A percentile compares a stretch with the other conserved stretches of the same genome.
Conservation (phyloP, 129 eudicot species). For the Calendula officinalis region DNA sequence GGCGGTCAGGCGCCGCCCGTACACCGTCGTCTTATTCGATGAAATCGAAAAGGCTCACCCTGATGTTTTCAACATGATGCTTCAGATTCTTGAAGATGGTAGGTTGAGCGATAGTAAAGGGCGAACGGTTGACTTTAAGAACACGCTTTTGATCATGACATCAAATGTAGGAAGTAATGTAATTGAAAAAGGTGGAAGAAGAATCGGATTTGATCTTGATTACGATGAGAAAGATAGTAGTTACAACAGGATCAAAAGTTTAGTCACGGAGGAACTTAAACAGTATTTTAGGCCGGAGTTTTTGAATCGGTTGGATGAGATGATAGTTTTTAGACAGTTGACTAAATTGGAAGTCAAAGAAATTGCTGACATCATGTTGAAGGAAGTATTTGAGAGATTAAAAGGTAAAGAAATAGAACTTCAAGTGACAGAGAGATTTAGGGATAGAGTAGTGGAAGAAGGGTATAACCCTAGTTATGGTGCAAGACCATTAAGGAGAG, state of each 20-base stretch:
- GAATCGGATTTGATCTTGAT: constrained; percentile 78
- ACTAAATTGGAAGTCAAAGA: constrained; percentile 28
- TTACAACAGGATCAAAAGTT: constrained; percentile 43
- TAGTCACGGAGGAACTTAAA: constrained; percentile 35
- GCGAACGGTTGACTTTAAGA: constrained; percentile 44
- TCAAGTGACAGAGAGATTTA: constrained; percentile 32
- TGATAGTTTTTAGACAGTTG: constrained; percentile 40
- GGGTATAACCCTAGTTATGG: constrained; percentile 48
- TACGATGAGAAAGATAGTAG: constrained; percentile 77
- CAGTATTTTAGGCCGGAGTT: constrained; percentile 43
- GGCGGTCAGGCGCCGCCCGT: constrained; percentile 41
- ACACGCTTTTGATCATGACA: constrained; percentile 47
- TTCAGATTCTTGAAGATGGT: constrained; percentile 54
- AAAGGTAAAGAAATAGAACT: constrained; percentile 38
- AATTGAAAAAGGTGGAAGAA: constrained; percentile 41
- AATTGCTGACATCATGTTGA: constrained; percentile 45
- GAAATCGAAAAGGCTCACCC: constrained; percentile 59
- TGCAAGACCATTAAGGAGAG: constrained; percentile 53
- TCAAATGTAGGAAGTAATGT: constrained; percentile 45
- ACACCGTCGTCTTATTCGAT: constrained; percentile 14
- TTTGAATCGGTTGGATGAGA: constrained; percentile 42
- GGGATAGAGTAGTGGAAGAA: constrained; percentile 42
- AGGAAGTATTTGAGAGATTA: constrained; percentile 40
- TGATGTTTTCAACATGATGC: constrained; percentile 48
- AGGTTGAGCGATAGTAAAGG: constrained; percentile 55